A percentile compares a stretch with the other conserved stretches of the same genome.
These are phyloP conservation scores for Candida sithepensis DNA, from an alignment of 805 yeast species.

Conservation along the genomic window DNA sequence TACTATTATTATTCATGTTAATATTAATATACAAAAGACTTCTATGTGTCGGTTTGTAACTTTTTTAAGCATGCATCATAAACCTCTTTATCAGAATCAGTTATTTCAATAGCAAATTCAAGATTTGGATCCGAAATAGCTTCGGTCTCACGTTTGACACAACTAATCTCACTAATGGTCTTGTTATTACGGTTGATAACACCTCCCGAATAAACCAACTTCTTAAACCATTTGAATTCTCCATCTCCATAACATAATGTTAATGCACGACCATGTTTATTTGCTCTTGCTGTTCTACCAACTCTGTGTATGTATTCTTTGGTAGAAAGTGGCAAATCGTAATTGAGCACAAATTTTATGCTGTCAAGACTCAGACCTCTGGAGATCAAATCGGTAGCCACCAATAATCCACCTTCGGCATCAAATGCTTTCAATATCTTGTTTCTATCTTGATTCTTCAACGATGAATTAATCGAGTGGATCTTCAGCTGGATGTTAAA, in stretches of 20 bases:
- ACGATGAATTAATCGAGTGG: slow-evolving; percentile 56
- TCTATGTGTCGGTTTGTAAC: slow-evolving; percentile 39
- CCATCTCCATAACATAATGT: slow-evolving; percentile 74
- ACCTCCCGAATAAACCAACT: slow-evolving; percentile 40
- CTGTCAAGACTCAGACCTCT: slow-evolving; percentile 85
- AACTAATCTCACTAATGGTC: slow-evolving; percentile 31
- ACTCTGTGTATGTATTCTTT: slow-evolving; percentile 94
- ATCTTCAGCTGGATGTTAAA: slow-evolving; percentile 22
- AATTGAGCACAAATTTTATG: slow-evolving; percentile 76
- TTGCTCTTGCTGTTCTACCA: slow-evolving; percentile 97
- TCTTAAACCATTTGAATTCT: slow-evolving; percentile 64
- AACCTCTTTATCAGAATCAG: slow-evolving; percentile 33
- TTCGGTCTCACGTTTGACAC: slow-evolving; percentile 20
- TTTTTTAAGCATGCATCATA: slow-evolving; percentile 44
- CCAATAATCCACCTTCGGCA: slow-evolving; percentile 44
- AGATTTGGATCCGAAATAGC: neutral
- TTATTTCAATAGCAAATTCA: slow-evolving; percentile 28
- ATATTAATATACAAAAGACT: neutral
- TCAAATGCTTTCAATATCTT: slow-evolving; percentile 60
- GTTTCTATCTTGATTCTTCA: slow-evolving; percentile 49
- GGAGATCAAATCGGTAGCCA: slow-evolving; percentile 90
- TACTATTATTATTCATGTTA: neutral
- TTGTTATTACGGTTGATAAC: slow-evolving; percentile 50
- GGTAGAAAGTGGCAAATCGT: slow-evolving; percentile 83
- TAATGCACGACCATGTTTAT: slow-evolving; percentile 69